Conservation (phyloP, 306 rosid species). For the Dalbergia oliveri region DNA sequence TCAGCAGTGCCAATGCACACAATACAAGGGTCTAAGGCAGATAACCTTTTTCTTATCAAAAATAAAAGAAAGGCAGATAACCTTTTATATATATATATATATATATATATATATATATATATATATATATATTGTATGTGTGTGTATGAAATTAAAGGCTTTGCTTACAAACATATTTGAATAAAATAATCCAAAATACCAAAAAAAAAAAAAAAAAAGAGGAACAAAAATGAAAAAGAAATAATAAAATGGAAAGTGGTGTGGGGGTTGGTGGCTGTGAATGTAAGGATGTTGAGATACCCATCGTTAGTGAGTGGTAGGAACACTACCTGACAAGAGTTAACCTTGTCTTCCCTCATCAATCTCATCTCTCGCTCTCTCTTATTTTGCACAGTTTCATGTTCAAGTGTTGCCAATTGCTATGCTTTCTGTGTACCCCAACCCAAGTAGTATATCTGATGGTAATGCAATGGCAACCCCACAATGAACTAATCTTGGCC, state of each 20-base stretch:
- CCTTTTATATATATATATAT: too few relatives aligned
- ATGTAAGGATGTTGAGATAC: conserved; percentile 33
- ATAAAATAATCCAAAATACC: neutral
- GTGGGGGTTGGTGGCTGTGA: conserved; percentile 51
- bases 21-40: conserved; percentile 19
- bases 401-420: neutral
- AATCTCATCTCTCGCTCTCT: neutral
- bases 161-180: conserved; percentile 3
- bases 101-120: too few relatives aligned
- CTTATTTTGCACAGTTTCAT: neutral
- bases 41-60: neutral
- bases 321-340: conserved; percentile 46
- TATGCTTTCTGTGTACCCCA: neutral
- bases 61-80: too few relatives aligned
- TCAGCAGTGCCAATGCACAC: conserved; percentile 26
- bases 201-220: too few relatives aligned
- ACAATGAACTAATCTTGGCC: too few relatives aligned
- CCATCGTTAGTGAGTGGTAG: conserved; percentile 70
- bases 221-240: too few relatives aligned
- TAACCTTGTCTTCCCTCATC: neutral
- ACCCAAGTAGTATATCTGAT: too few relatives aligned
- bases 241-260: neutral
- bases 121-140: too few relatives aligned
- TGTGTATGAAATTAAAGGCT: conserved; percentile 2
- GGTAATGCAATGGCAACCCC: too few relatives aligned